Evolutionary conservation across 371 early-diverging fungal genomes (phyloP), one percentile per base, ranked within the genome.

Genomic region (Synchytrium microbalum): DNA sequence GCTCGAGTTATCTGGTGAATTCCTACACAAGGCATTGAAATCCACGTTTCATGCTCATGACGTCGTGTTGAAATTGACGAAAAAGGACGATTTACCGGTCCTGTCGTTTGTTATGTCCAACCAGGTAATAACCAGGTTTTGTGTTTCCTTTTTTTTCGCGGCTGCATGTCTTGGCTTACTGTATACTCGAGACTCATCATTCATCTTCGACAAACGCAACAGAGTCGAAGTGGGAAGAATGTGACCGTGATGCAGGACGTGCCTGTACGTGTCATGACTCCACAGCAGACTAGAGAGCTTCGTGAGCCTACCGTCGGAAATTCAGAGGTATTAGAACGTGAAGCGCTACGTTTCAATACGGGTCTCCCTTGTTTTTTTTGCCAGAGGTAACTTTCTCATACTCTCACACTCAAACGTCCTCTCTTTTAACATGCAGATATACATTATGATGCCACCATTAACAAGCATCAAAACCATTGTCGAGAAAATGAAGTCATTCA

Each of bases 401-500:
- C 13, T 51, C n/a, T n/a, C 51, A 13, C 51, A n/a, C 14, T 13
- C 51, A 13, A 13, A 14, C 13, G 14, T 14, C 51, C 51, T n/a
- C 51, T 51, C 51, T 51, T 57, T 24, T 58, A 32, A 53, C 59
- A 13, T 27, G 2, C 64, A 81, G 79, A 77, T 79, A 0, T 79
- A 81, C 38, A 79, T 86, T 30, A 60, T 83, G 16, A 57, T 84
- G 51, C 86, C 86, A 19, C 69, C 74, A 19, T 57, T 83, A 5
- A 8, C 60, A 38, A 59, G 64, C 1, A 61, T 86, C 3, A 70
- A 72, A 63, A 67, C 64, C 0, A 69, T 77, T 51, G 77, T 77
- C 23, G 79, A 79, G 24, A 66, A 81, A 10, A 67, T 84, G 26
- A 81, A 78, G 57, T 60, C 74, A 3, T 58, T 84, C 10, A 63